Evolutionary conservation across 306 rosid genomes (phyloP).

Genomic region (Quercus gilva): DNA sequence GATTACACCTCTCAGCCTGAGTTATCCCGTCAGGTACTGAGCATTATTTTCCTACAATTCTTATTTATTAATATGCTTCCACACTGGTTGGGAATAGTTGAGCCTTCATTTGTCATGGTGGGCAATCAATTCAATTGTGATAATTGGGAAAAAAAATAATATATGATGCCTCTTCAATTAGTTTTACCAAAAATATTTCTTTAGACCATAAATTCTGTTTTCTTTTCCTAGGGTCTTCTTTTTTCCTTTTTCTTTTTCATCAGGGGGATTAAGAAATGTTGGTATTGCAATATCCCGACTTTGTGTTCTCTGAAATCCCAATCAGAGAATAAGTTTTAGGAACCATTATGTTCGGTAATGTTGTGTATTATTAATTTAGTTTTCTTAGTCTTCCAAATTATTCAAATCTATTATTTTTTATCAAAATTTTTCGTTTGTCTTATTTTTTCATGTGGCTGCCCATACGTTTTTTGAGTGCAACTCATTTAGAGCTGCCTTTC

Average conservation of each 20-base stretch:
- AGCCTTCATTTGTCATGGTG: background rate
- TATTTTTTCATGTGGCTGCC: conserved; percentile 14
- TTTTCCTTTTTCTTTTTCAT: background rate
- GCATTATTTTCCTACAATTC: background rate
- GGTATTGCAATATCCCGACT: background rate
- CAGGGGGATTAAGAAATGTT: background rate
- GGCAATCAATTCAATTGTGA: background rate
- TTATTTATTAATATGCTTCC: background rate
- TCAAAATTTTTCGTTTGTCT: background rate
- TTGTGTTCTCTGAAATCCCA: background rate
- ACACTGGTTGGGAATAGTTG: background rate
- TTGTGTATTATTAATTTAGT: background rate
- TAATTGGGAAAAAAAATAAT: background rate
- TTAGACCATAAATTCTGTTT: background rate
- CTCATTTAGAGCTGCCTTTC: conserved; percentile 13
- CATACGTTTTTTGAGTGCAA: conserved; percentile 1
- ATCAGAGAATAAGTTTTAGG: background rate
- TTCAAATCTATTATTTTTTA: background rate
- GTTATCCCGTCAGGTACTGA: conserved; percentile 80
- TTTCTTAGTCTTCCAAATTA: background rate
- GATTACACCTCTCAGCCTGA: conserved; percentile 76
- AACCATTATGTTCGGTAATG: background rate
- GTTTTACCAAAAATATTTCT: background rate
- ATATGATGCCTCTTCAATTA: background rate
- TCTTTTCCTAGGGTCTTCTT: background rate